A percentile compares a stretch with the other conserved stretches of the same genome.
These are phyloP conservation scores for Boletus coccyginus DNA, from an alignment of 768 basidiomycete species.

Conservation along the genomic window DNA sequence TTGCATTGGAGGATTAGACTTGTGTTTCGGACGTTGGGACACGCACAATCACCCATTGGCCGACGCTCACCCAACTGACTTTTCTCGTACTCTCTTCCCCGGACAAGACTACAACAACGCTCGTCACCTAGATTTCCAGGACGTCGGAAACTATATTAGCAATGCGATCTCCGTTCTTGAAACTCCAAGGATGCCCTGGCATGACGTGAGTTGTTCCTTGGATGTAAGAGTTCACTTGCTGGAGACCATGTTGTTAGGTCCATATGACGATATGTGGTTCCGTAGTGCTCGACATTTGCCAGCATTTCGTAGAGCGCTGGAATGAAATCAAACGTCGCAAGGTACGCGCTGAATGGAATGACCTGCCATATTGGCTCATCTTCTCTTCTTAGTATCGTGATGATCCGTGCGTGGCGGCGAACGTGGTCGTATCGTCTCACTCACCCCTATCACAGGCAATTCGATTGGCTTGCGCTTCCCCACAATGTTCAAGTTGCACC, in stretches of 20 bases:
- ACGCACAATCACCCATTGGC: constrained; percentile 86
- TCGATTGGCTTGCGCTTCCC: constrained; percentile 76
- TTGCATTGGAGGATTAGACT: constrained; percentile 90
- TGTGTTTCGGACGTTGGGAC: constrained; percentile 98
- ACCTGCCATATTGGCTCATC: constrained; percentile 1
- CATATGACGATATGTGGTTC: constrained; percentile 85
- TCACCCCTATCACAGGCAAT: constrained; percentile 36
- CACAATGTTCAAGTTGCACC: constrained; percentile 62
- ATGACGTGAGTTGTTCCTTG: constrained; percentile 63
- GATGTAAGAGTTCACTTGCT: neutral
- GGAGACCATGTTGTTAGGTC: constrained; percentile 40
- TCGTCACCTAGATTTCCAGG: constrained; percentile 78
- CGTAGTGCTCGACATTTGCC: constrained; percentile 84
- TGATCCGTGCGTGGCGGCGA: constrained; percentile 41
- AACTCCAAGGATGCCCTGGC: constrained; percentile 88
- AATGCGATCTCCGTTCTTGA: constrained; percentile 68
- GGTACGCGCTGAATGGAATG: constrained; percentile 33
- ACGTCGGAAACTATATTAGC: constrained; percentile 74
- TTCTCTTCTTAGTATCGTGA: constrained; percentile 30
- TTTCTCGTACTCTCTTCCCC: constrained; percentile 79
- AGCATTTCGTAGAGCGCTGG: constrained; percentile 93
- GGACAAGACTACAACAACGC: constrained; percentile 96
- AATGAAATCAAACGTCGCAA: constrained; percentile 87
- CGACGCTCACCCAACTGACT: constrained; percentile 89
- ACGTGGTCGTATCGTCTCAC: neutral